A percentile compares a stretch with the other conserved stretches of the same genome.
Evolutionary conservation across 2,329 filamentous ascomycete genomes (phyloP).

Genomic region (Aureobasidium sp.): DNA sequence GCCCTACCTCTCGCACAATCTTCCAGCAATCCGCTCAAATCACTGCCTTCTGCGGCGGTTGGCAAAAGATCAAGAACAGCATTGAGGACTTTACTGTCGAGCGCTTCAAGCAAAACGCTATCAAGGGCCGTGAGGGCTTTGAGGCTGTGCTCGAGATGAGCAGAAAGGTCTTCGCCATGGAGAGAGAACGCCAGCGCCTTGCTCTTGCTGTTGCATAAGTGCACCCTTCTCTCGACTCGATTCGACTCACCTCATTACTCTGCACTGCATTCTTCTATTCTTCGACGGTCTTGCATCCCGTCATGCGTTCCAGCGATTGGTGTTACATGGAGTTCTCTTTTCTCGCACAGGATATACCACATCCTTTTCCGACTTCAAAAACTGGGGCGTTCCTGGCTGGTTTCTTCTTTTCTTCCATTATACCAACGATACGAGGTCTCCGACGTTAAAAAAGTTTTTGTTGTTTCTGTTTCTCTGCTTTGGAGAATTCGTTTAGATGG

Average conservation of each 20-base stretch:
- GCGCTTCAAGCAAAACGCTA: slow-evolving; percentile 85
- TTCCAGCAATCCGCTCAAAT: slow-evolving; percentile 90
- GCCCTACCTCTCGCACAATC: slow-evolving; percentile 56
- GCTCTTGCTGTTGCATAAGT: neutral
- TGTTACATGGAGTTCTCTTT: slow-evolving; percentile 2
- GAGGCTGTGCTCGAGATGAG: slow-evolving; percentile 93
- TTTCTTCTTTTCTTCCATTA: neutral
- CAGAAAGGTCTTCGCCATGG: slow-evolving; percentile 82
- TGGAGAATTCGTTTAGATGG: slow-evolving; percentile 6
- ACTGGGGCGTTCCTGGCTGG: neutral
- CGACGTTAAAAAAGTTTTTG: neutral
- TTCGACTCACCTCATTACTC: neutral
- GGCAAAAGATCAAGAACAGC: slow-evolving; percentile 93
- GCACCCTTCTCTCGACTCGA: neutral
- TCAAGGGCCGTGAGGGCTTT: slow-evolving; percentile 86
- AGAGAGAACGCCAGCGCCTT: slow-evolving; percentile 57
- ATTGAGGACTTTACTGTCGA: slow-evolving; percentile 90
- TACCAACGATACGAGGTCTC: slow-evolving; percentile 13
- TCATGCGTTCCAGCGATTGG: slow-evolving; percentile 15
- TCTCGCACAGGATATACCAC: neutral
- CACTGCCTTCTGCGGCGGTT: slow-evolving; percentile 88
- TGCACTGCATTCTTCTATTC: neutral
- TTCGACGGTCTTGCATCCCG: neutral
- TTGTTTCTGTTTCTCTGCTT: neutral
- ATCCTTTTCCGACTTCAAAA: neutral